A percentile compares a stretch with the other conserved stretches of the same genome.
These are phyloP conservation scores for Microglena sp. DNA, from an alignment of 139 green algal genomes.

Conservation along the genomic window DNA sequence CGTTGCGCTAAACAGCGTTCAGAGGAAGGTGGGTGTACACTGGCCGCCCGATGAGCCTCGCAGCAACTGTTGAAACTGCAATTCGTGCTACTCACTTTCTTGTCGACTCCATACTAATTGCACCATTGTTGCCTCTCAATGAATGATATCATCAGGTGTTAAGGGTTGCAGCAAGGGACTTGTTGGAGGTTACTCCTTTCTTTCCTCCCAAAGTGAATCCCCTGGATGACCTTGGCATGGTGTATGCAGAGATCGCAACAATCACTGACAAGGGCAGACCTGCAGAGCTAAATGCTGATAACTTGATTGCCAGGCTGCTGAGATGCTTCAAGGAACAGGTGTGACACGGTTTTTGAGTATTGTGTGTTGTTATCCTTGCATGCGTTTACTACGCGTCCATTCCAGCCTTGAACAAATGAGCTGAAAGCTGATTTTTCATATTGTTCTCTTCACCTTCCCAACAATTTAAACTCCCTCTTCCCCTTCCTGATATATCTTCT, in stretches of 20 bases:
- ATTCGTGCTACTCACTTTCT: not conserved
- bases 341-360: not conserved
- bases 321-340: constrained; percentile 53
- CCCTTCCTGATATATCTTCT: no score
- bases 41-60: not conserved
- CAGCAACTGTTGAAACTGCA: not conserved
- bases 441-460: no score
- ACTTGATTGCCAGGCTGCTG: constrained; percentile 52
- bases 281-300: constrained; percentile 48
- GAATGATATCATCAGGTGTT: constrained; percentile 35
- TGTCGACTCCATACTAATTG: not conserved
- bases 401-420: not conserved
- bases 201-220: constrained; percentile 28
- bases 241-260: constrained; percentile 61
- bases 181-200: constrained; percentile 31
- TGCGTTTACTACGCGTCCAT: not conserved
- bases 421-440: not conserved
- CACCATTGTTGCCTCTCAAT: not conserved
- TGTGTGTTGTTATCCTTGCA: not conserved
- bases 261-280: constrained; percentile 44
- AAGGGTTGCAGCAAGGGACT: constrained; percentile 52
- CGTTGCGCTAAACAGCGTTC: constrained; percentile 77
- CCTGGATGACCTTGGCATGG: constrained; percentile 38
- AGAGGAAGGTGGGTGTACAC: constrained; percentile 50
- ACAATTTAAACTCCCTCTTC: no score